Evolutionary conservation across 306 rosid genomes (phyloP).

Genomic region (Vicia villosa): DNA sequence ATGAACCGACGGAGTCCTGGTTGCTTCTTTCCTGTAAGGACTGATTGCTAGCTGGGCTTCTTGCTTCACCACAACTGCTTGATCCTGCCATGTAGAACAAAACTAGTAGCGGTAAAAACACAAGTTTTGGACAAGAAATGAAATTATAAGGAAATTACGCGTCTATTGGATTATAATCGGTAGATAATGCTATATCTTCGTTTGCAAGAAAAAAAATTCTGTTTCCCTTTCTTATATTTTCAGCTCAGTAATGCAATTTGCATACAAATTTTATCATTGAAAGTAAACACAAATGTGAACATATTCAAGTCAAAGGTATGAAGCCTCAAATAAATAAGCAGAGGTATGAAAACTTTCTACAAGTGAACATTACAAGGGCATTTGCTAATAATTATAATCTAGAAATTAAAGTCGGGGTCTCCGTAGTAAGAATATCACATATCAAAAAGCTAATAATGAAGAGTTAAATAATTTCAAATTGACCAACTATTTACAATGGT

Average conservation of each 20-base stretch:
- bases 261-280: neutral
- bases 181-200: slow-evolving; percentile 13
- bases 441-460: neutral
- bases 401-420: neutral
- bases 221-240: slow-evolving; percentile 16
- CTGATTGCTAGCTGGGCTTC: slow-evolving; percentile 57
- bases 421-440: neutral
- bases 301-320: neutral
- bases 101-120: neutral
- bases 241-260: neutral
- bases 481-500: too few relatives aligned
- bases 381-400: neutral
- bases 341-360: slow-evolving; percentile 3
- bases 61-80: slow-evolving; percentile 60
- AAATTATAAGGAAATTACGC: neutral
- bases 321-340: neutral
- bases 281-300: neutral
- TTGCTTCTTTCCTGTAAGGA: slow-evolving; percentile 50
- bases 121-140: neutral
- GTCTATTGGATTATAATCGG: neutral
- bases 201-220: too few relatives aligned
- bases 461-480: too few relatives aligned
- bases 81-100: slow-evolving; percentile 61
- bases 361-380: neutral
- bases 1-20: slow-evolving; percentile 49